Evolutionary conservation across 1,284 basidiomycete genomes (phyloP).

Genomic region (Anthracocystis walkeri): DNA sequence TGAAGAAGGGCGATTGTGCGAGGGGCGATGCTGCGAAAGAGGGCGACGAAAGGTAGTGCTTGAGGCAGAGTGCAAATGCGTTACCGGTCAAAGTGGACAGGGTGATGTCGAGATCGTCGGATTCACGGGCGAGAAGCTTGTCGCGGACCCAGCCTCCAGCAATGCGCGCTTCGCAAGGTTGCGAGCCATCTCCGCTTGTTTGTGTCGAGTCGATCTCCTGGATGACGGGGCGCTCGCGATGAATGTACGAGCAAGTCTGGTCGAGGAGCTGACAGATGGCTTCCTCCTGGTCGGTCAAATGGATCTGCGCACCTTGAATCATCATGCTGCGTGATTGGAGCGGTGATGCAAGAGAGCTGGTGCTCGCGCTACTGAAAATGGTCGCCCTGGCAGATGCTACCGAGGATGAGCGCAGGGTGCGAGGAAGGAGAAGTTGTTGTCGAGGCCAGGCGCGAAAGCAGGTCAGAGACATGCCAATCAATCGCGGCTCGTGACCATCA

Average conservation of each 20-base stretch:
- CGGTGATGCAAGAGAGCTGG: neutral
- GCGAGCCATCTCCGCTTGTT: slow-evolving; percentile 26
- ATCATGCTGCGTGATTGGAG: slow-evolving; percentile 18
- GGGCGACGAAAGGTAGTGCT: slow-evolving; percentile 75
- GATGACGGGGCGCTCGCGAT: slow-evolving; percentile 42
- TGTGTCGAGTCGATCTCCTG: slow-evolving; percentile 42
- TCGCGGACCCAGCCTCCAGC: slow-evolving; percentile 98
- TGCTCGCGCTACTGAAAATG: neutral
- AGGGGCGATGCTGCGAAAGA: slow-evolving; percentile 65
- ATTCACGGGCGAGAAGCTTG: slow-evolving; percentile 86
- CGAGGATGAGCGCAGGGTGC: neutral
- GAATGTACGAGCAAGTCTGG: slow-evolving; percentile 59
- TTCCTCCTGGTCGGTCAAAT: slow-evolving; percentile 48
- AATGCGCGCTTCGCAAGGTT: slow-evolving; percentile 58
- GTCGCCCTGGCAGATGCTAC: neutral
- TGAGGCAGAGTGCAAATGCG: slow-evolving; percentile 85
- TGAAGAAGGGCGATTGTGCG: slow-evolving; percentile 70
- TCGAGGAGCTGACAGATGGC: slow-evolving; percentile 62
- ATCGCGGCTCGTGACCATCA: slow-evolving; percentile 14
- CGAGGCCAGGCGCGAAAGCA: slow-evolving; percentile 25
- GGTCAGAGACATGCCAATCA: slow-evolving; percentile 43
- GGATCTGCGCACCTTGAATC: slow-evolving; percentile 35
- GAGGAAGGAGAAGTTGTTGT: slow-evolving; percentile 13
- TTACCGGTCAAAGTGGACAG: slow-evolving; percentile 87
- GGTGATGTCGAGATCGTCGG: slow-evolving; percentile 94